Evolutionary conservation across 176 grass and related monocot genomes (phyloP).

Genomic region (Aegilops bicornis): DNA sequence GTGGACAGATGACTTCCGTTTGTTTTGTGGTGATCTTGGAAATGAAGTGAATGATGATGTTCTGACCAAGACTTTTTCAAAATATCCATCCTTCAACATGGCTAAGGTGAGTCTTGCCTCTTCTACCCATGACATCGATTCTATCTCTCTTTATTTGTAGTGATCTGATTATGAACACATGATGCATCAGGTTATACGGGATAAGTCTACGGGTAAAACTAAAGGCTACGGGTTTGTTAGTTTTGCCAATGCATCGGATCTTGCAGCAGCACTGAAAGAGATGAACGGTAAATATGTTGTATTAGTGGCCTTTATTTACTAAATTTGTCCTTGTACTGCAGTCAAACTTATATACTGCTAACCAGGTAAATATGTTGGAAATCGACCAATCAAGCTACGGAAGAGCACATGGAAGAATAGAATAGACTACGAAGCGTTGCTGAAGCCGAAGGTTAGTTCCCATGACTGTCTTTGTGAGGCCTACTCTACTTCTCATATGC

Average conservation of each 20-base stretch:
- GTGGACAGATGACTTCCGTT: constrained; percentile 76
- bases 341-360: constrained; percentile 6
- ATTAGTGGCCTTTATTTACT: background rate
- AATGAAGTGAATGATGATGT: constrained; percentile 91
- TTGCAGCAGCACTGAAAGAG: constrained; percentile 72
- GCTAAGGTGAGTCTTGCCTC: constrained; percentile 57
- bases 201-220: constrained; percentile 70
- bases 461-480: background rate
- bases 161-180: background rate
- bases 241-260: constrained; percentile 62
- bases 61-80: constrained; percentile 74
- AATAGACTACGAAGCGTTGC: constrained; percentile 61
- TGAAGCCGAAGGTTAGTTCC: constrained; percentile 62
- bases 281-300: constrained; percentile 50
- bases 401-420: constrained; percentile 89
- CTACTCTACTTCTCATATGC: background rate
- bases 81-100: constrained; percentile 78
- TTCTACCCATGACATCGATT: background rate
- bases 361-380: constrained; percentile 89
- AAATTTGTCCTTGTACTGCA: background rate
- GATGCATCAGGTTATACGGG: constrained; percentile 57
- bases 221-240: constrained; percentile 86
- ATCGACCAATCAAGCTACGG: constrained; percentile 73
- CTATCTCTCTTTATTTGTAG: background rate
- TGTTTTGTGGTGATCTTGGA: constrained; percentile 90